These are phyloP conservation scores for Botrytis hyacinthi DNA, from an alignment of 2,329 filamentous ascomycete genomes.

Conservation along the genomic window DNA sequence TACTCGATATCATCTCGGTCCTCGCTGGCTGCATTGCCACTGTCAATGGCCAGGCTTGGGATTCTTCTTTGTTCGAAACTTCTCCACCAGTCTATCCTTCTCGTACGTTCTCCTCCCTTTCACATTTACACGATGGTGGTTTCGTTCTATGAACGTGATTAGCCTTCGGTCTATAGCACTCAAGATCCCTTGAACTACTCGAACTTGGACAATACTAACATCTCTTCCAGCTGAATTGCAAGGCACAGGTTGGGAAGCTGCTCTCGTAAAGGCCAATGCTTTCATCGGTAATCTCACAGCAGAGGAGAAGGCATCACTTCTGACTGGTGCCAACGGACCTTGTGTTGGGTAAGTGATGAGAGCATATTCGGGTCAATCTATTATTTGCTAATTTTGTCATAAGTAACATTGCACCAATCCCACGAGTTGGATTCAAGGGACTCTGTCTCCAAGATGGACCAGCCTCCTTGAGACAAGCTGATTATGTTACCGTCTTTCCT, in stretches of 20 bases:
- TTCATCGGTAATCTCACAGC: constrained; percentile 72
- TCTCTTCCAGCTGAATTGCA: constrained; percentile 25
- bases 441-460: constrained; percentile 45
- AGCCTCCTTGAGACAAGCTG: constrained; percentile 65
- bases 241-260: constrained; percentile 55
- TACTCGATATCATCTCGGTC: constrained; percentile 11
- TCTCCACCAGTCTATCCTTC: constrained; percentile 32
- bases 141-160: background rate
- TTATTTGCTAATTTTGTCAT: constrained; percentile 4
- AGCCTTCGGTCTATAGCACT: background rate
- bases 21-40: constrained; percentile 15
- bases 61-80: constrained; percentile 14
- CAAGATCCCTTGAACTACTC: background rate
- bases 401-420: constrained; percentile 31
- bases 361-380: background rate
- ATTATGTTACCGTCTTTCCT: constrained; percentile 69
- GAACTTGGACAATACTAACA: constrained; percentile 12
- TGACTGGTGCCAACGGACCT: constrained; percentile 27
- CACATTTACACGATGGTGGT: background rate
- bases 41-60: constrained; percentile 16
- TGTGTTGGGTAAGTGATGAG: constrained; percentile 24
- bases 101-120: constrained; percentile 25
- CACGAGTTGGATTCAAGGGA: constrained; percentile 31
- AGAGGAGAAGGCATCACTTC: constrained; percentile 62
- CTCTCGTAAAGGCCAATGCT: constrained; percentile 65